A percentile compares a stretch with the other conserved stretches of the same genome.
These are phyloP conservation scores for Paxillus rubicundulus DNA, from an alignment of 768 basidiomycete species.

Conservation along the genomic window DNA sequence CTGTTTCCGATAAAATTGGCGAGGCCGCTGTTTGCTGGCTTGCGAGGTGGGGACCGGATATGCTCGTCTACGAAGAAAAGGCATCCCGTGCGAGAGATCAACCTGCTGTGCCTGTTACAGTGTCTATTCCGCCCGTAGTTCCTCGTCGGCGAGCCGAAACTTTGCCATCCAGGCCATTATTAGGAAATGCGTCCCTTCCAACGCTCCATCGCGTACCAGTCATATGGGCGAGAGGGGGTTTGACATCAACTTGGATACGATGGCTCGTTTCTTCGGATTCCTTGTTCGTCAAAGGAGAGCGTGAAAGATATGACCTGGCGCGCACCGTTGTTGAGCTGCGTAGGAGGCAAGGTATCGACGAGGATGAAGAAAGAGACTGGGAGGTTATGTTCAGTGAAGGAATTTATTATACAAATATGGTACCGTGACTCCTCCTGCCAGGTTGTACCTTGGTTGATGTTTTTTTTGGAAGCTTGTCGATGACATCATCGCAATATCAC, in stretches of 20 bases:
- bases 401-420: constrained; percentile 88
- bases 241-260: constrained; percentile 70
- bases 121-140: constrained; percentile 11
- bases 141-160: constrained; percentile 32
- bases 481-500: constrained; percentile 71
- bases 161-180: constrained; percentile 21
- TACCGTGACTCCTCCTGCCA: constrained; percentile 28
- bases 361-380: constrained; percentile 71
- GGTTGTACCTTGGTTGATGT: neutral
- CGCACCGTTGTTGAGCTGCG: constrained; percentile 73
- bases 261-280: constrained; percentile 75
- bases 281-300: constrained; percentile 76
- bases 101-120: constrained; percentile 14
- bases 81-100: constrained; percentile 13
- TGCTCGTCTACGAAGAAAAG: constrained; percentile 63
- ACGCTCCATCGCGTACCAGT: constrained; percentile 37
- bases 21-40: constrained; percentile 89
- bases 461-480: constrained; percentile 60
- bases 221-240: constrained; percentile 75
- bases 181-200: constrained; percentile 11
- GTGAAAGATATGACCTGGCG: constrained; percentile 78
- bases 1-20: constrained; percentile 87
- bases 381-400: constrained; percentile 66
- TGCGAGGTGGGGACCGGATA: constrained; percentile 78
- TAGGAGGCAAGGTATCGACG: constrained; percentile 48